Conservation (phyloP, 768 basidiomycete species). For the Chalciporus sphaerocephalus region DNA sequence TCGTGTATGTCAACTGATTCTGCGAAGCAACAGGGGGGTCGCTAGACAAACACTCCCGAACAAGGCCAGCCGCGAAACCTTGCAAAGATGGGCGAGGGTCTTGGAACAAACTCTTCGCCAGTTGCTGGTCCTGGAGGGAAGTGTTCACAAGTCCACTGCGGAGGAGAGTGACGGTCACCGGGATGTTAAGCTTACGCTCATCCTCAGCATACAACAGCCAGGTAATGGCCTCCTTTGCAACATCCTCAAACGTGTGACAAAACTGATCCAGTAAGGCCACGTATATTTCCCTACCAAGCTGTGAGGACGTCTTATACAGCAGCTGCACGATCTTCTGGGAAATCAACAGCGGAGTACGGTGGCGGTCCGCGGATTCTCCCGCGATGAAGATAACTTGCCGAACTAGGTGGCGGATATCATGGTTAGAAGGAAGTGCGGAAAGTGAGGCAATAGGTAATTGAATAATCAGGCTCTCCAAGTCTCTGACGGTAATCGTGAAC, state of each 20-base stretch:
- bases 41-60: slow-evolving; percentile 80
- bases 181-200: slow-evolving; percentile 96
- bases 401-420: slow-evolving; percentile 81
- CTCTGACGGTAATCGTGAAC: slow-evolving; percentile 51
- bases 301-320: slow-evolving; percentile 82
- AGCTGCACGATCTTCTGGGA: slow-evolving; percentile 97
- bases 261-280: slow-evolving; percentile 85
- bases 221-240: slow-evolving; percentile 92
- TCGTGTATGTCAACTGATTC: slow-evolving; percentile 70
- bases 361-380: slow-evolving; percentile 71
- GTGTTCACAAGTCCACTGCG: slow-evolving; percentile 77
- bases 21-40: slow-evolving; percentile 80
- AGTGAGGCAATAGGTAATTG: slow-evolving; percentile 73
- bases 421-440: slow-evolving; percentile 69
- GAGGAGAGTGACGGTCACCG: slow-evolving; percentile 86
- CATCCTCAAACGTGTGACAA: slow-evolving; percentile 85
- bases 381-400: slow-evolving; percentile 80
- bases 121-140: slow-evolving; percentile 79
- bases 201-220: slow-evolving; percentile 98
- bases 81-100: slow-evolving; percentile 75
- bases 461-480: slow-evolving; percentile 76
- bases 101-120: slow-evolving; percentile 78
- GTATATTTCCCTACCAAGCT: slow-evolving; percentile 90
- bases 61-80: slow-evolving; percentile 76
- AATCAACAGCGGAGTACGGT: slow-evolving; percentile 85